Conservation (phyloP, 2,329 filamentous ascomycete species). For the Curvularia spicifera region DNA sequence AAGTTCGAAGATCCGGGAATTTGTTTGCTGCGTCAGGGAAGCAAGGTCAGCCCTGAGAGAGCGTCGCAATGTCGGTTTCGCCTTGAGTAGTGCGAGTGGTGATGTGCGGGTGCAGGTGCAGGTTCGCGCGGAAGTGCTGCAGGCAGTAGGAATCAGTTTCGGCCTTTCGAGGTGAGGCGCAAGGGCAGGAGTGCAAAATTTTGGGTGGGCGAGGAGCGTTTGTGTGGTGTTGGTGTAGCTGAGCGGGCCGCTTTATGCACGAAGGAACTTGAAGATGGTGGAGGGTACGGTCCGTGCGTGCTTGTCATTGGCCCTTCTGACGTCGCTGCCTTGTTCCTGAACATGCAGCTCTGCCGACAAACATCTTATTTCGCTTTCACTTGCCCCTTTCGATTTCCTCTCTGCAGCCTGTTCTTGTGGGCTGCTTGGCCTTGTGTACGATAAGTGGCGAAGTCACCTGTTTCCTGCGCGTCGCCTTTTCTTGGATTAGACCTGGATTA, state of each 20-base stretch:
- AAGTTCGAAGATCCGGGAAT: conserved; percentile 6
- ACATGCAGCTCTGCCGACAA: neutral
- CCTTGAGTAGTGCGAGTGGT: conserved; percentile 17
- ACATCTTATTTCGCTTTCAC: conserved; percentile 1
- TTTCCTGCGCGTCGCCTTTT: neutral
- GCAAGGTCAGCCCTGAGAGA: conserved; percentile 13
- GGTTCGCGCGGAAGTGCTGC: conserved; percentile 18
- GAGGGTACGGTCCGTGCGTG: conserved; percentile 29
- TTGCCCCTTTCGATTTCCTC: neutral
- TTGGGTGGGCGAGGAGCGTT: conserved; percentile 29
- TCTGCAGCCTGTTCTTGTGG: neutral
- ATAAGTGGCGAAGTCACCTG: neutral
- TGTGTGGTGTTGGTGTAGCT: conserved; percentile 35
- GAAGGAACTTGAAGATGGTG: conserved; percentile 34
- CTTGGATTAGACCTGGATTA: neutral
- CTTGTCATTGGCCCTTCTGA: conserved; percentile 31
- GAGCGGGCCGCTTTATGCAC: conserved; percentile 42
- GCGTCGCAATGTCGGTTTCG: conserved; percentile 21
- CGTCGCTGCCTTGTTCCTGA: conserved; percentile 23
- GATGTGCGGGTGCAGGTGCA: conserved; percentile 12
- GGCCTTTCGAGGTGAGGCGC: conserved; percentile 17
- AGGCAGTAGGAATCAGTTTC: conserved; percentile 16
- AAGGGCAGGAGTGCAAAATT: conserved; percentile 28
- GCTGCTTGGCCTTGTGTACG: neutral
- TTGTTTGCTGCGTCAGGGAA: conserved; percentile 20